Evolutionary conservation across 1,139 yeast species (phyloP), one percentile per base, ranked within the genome.

Genomic region (Martiniozyma asiatica): DNA sequence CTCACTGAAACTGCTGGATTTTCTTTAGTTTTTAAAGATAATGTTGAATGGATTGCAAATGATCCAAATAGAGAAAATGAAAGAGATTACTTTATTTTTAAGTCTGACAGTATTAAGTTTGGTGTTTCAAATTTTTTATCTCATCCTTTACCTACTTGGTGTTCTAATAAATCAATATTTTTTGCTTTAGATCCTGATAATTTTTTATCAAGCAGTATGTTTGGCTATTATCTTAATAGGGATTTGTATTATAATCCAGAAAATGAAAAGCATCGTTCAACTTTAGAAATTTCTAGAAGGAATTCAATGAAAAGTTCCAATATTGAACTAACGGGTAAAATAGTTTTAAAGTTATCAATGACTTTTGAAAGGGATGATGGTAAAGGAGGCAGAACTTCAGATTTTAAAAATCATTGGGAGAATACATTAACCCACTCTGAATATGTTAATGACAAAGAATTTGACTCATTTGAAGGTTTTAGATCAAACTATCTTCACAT

Each of bases 401-500:
- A 68, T 1, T 72, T 73, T 37, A 62, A 54, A 20, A 84, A 92
- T 0, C 96, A 87, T 51, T 78, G 76, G 50, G 71, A 76, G 4
- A 64, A 85, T 7, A 56, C 67, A 16, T 53, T 84, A 23, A 62
- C 57, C 32, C 72, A 78, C 45, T 95, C 95, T 0, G 60, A 69
- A 4, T 70, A 47, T 45, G 69, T 80, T 4, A 44, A 59, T 8
- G 60, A 65, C 35, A 30, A 41, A 4, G 50, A 55, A 2, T 75
- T 76, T 43, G 97, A 89, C 51, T 81, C 95, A 0, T 87, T 76
- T 46, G 50, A 51, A 4, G 92, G 82, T 0, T 87, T 80, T 56
- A 59, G 97, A 48, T 74, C 92, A 33, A 73, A 80, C 31, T 80
- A 68, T 43, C 63, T 85, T 12, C 94, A 84, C 48, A 59, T 87